These are phyloP conservation scores for Flaveria floridana DNA, from an alignment of 140 eudicot genomes.

Conservation along the genomic window DNA sequence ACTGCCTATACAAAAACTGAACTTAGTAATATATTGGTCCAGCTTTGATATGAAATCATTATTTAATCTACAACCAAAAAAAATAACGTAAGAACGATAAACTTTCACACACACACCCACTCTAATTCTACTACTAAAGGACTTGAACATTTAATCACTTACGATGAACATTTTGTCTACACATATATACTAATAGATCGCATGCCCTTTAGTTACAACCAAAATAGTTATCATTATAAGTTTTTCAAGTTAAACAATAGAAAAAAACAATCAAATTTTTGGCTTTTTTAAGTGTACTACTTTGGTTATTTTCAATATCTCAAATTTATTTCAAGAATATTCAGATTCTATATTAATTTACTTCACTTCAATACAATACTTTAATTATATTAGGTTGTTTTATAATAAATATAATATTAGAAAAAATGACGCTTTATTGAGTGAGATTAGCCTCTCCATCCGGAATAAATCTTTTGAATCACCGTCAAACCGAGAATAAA, in stretches of 20 bases:
- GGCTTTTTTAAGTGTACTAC: background rate
- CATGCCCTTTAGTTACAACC: background rate
- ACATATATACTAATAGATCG: too few species aligned
- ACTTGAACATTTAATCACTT: too few species aligned
- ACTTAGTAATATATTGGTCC: conserved; percentile 1
- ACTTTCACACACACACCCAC: too few species aligned
- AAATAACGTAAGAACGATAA: too few species aligned
- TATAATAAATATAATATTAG: background rate
- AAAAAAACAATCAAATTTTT: background rate
- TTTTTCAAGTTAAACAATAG: conserved; percentile 1
- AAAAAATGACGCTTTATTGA: background rate
- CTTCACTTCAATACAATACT: background rate
- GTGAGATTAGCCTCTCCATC: too few species aligned
- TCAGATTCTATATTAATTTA: too few species aligned
- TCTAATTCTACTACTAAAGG: too few species aligned
- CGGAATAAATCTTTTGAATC: too few species aligned
- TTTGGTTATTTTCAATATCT: background rate
- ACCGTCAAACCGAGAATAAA: background rate
- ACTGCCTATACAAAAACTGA: background rate
- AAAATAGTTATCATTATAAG: background rate
- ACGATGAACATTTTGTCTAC: too few species aligned
- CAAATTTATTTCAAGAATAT: background rate
- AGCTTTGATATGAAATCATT: background rate
- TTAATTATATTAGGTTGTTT: background rate
- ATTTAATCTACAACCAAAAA: background rate